phyloP scores from a whole-genome alignment of 108 stramenopile species.

The Cyclotella baltica region DNA sequence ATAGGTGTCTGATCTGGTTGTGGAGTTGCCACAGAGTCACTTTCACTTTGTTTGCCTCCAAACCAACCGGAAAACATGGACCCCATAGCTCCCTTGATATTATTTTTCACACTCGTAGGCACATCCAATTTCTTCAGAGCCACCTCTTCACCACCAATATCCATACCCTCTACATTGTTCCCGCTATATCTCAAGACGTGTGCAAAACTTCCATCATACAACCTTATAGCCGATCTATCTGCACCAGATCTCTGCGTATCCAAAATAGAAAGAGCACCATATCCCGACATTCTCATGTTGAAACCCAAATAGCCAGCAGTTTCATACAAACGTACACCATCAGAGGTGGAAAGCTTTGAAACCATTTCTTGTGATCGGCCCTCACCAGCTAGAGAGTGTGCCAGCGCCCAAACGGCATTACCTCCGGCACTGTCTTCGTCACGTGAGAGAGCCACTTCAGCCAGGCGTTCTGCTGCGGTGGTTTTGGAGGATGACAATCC shows the following conservation, averaged over 20 bases:
- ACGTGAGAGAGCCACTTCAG: conserved; percentile 55
- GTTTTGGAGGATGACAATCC: conserved; percentile 61
- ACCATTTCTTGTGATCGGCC: conserved; percentile 84
- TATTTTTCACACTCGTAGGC: conserved; percentile 40
- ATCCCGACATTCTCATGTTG: conserved; percentile 74
- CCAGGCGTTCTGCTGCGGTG: conserved; percentile 67
- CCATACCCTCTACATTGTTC: conserved; percentile 46
- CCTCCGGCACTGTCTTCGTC: conserved; percentile 68
- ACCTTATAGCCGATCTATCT: conserved; percentile 66
- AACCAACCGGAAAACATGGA: conserved; percentile 53
- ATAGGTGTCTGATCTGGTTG: conserved; percentile 5
- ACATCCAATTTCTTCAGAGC: conserved; percentile 34
- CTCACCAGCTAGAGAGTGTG: conserved; percentile 71
- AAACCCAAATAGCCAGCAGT: conserved; percentile 73
- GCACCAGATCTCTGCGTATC: conserved; percentile 77
- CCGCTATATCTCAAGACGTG: conserved; percentile 75
- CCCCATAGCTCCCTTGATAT: conserved; percentile 46
- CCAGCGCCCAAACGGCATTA: conserved; percentile 72
- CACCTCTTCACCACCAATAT: conserved; percentile 43
- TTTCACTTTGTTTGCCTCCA: conserved; percentile 24
- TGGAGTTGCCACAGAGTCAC: background rate
- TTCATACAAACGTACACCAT: conserved; percentile 73
- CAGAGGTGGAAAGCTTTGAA: conserved; percentile 71
- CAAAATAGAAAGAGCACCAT: conserved; percentile 75
- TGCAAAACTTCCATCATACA: conserved; percentile 79